phyloP scores from a whole-genome alignment of 164 flowering plant species.

The Magnolia sinica region DNA sequence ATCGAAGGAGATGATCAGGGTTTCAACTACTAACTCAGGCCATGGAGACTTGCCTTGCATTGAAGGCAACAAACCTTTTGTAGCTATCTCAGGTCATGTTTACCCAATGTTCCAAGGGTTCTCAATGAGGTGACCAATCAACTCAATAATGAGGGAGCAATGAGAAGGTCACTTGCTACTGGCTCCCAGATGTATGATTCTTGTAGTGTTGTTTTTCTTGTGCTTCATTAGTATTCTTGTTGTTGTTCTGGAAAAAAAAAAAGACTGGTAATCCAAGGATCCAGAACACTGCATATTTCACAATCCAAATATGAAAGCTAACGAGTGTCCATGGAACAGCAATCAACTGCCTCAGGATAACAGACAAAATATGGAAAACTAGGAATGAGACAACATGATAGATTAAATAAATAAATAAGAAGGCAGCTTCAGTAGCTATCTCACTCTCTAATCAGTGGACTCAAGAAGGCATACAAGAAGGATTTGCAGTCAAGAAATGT shows the following conservation, averaged over 20 bases:
- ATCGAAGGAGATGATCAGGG: not conserved
- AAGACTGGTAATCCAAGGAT: not conserved
- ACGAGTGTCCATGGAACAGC: not conserved
- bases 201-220: no score
- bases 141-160: no score
- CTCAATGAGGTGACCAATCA: no score
- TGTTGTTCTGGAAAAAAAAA: not conserved
- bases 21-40: no score
- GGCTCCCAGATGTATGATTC: not conserved
- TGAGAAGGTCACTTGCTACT: not conserved
- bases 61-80: no score
- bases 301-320: not conserved
- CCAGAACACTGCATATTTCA: not conserved
- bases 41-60: no score
- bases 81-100: no score
- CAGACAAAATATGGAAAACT: not conserved
- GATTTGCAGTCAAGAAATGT: no score
- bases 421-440: no score
- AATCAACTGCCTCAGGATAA: not conserved
- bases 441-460: not conserved
- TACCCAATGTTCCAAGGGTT: no score
- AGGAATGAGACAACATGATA: not conserved
- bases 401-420: no score
- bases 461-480: not conserved
- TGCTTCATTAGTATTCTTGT: no score